Evolutionary conservation across 129 eudicot genomes (phyloP), one percentile per base, ranked within the genome.

Genomic region (Lactuca saligna): DNA sequence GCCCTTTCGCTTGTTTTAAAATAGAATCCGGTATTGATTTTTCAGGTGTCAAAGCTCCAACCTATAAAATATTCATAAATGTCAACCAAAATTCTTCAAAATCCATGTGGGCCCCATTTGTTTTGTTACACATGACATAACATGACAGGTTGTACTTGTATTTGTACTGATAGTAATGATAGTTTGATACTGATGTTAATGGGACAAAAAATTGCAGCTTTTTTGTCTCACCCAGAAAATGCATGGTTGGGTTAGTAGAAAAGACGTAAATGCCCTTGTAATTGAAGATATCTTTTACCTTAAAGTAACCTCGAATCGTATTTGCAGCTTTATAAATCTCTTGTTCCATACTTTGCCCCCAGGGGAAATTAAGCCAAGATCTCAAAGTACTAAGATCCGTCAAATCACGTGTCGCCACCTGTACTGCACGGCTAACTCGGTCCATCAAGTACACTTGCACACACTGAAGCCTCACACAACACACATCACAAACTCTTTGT

Each of bases 401-500:
- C 75, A 85, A 29, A 64, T 86, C 88, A 33, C 69, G 75, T 17
- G 85, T 83, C 32, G 88, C 86, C 51, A 78, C 72, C 54, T 86
- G 88, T 11, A 79, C 77, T 33, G 91, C 85, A 71, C 82, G 88
- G 46, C 87, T 80, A 14, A 86, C 83, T 68, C 79, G 78, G 65
- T 82, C 83, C 85, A 86, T 80, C 34, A 80, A 64, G 66, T 57
- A 74, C 41, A 80, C 68, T 71, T 82, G 88, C 63, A 85, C 80
- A 7, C 80, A 72, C 74, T 82, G 82, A 13, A 86, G 82, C 58
- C 84, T 73, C 42, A 82, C 88, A 63, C 64, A 77, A 46, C 91
- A 86, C 25, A 78, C 88, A 71, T 82, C 91, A 77, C 88, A 80
- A 14, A 86, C 91, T n/a, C 91, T 78, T 64, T 86, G 75, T 15